These are phyloP conservation scores for Paraphaeosphaeria minitans DNA, from an alignment of 2,329 filamentous ascomycete genomes.

Conservation along the genomic window DNA sequence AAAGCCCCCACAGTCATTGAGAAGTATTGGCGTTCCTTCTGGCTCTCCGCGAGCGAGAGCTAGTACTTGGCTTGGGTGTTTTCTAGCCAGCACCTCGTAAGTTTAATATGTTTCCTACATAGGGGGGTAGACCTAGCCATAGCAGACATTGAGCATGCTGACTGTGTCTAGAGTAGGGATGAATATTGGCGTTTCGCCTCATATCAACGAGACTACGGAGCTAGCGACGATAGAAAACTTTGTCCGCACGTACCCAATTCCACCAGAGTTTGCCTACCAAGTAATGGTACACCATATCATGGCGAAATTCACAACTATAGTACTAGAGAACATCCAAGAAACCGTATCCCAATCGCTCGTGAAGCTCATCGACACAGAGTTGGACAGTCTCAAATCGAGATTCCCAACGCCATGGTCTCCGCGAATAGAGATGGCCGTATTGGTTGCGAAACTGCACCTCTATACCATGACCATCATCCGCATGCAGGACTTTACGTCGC, in stretches of 20 bases:
- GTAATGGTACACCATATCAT: constrained; percentile 29
- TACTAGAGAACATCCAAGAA: constrained; percentile 24
- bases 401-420: constrained; percentile 24
- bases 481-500: constrained; percentile 23
- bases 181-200: constrained; percentile 24
- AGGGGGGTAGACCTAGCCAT: background rate
- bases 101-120: background rate
- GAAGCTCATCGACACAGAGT: constrained; percentile 26
- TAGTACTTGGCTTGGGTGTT: constrained; percentile 30
- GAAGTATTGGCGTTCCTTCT: constrained; percentile 23
- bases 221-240: constrained; percentile 27
- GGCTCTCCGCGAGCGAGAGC: constrained; percentile 22
- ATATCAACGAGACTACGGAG: constrained; percentile 20
- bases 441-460: constrained; percentile 26
- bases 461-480: constrained; percentile 29
- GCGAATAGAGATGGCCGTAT: constrained; percentile 19
- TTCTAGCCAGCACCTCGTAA: constrained; percentile 25
- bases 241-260: constrained; percentile 21
- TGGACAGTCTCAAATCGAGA: constrained; percentile 22
- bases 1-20: constrained; percentile 20
- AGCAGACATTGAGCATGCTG: background rate
- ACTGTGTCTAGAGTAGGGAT: constrained; percentile 20
- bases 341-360: constrained; percentile 26
- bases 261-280: constrained; percentile 27
- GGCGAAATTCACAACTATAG: constrained; percentile 26